Base-by-base conservation (phyloP, 352 stramenopile genomes). In the Thalassiosira hispida region DNA sequence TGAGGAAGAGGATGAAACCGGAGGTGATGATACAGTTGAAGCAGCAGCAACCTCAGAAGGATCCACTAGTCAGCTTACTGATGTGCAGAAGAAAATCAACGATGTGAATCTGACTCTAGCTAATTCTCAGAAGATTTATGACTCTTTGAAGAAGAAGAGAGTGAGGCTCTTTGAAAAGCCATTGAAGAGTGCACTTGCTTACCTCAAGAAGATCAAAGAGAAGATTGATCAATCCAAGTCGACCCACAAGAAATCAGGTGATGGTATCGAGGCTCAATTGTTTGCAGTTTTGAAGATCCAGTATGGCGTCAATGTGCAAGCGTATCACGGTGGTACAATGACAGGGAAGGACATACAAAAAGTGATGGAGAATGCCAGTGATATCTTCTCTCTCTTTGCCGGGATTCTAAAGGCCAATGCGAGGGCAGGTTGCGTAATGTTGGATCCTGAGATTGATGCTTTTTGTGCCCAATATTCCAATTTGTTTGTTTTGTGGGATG, bases 401-500 rank as follows among this genome's bases (percentile, higher is more conserved):
- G 29, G 25, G 14, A 62, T 62, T 27, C 27, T 62, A 11, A 62
- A 62, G 27, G 11, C 4, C 2, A 23, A 44, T 9, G 18, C 6
- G 16, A 72, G 40, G 29, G 23, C 42, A 18, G 35, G 23, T 14
- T 71, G 57, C n/a, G 20, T 22, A 27, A n/a, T 60, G 23, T 25
- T 18, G 0, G 5, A 75, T 18, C 14, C 38, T 7, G 29, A 63
- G 3, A 81, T 81, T 6, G 46, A 81, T 38, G 40, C 11, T 7
- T 8, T 75, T 12, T 64, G 62, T 31, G 1, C 57, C 12, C n/a
- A 69, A 27, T 79, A 68, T 51, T 18, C 7, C 0, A 25, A 31
- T 0, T 18, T 68, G 9, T 79, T 55, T n/a, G 16, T 79, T 20
- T 67, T 79, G 47, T 78, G 69, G 69, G 69, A 72, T 65, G 69